Evolutionary conservation across 371 early-diverging fungal species (phyloP), one percentile per base, ranked within the genome.

Genomic region (Mortierella sp.): DNA sequence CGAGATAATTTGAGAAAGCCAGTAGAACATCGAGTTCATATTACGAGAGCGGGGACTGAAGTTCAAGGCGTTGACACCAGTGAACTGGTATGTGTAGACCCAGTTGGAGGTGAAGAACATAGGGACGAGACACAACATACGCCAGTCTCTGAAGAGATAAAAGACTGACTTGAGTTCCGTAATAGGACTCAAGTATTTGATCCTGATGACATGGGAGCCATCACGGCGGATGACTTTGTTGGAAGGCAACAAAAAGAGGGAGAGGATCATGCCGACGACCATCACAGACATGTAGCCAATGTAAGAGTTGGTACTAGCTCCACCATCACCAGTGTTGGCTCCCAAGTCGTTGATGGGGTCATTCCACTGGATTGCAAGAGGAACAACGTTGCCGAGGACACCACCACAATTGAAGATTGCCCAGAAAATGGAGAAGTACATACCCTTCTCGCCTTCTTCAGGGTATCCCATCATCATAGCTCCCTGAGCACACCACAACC

Each of bases 341-440:
- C 36, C 36, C 36, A 36, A 36, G 4, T 36, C 36, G 36, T 36
- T 36, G 36, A 36, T 36, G 36, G 36, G 36, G 36, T 82, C 80
- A 58, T 90, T 81, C 79, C 88, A 87, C 84, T 93, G 94, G 69
- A 92, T 69, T 47, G 74, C 88, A 61, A 94, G 86, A 7, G 92
- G 90, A 60, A 95, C 89, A 13, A 94, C 71, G 58, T 91, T 89
- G 52, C 96, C 95, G 24, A 95, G 76, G 69, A 94, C 88, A 64
- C 92, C 94, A 74, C 95, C 95, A 43, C 90, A 83, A 77, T 95
- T 95, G 86, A 95, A 94, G 58, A 93, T 87, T 7, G 89, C 82
- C 95, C 95, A 77, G 72, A 72, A 77, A 61, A 72, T 70, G 32
- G 93, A 88, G 63, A 95, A 92, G 77, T 86, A 95, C 64, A 86